phyloP scores from a whole-genome alignment of 2,329 filamentous ascomycete genomes.

The Fusarium sarcochroum region DNA sequence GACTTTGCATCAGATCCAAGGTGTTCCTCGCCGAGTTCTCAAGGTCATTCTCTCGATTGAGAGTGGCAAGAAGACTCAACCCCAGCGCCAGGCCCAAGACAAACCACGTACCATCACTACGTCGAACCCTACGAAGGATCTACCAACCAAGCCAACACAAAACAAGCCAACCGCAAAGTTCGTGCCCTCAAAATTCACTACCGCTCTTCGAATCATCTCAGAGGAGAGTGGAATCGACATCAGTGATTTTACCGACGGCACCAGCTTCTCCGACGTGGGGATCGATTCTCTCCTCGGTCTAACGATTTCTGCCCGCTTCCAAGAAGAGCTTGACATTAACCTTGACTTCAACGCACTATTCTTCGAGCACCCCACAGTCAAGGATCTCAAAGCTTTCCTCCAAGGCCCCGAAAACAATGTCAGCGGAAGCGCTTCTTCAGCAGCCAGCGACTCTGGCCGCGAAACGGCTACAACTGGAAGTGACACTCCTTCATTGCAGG shows the following conservation, averaged over 20 bases:
- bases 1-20: constrained; percentile 31
- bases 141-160: accelerated
- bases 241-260: constrained; percentile 67
- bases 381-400: constrained; percentile 62
- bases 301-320: constrained; percentile 69
- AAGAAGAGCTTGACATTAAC: constrained; percentile 70
- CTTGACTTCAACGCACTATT: constrained; percentile 66
- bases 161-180: background rate
- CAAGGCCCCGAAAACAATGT: constrained; percentile 16
- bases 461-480: constrained; percentile 6
- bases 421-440: constrained; percentile 26
- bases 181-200: constrained; percentile 9
- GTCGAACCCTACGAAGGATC: accelerated
- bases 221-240: constrained; percentile 41
- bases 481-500: constrained; percentile 11
- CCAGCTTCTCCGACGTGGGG: constrained; percentile 69
- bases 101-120: background rate
- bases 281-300: constrained; percentile 74
- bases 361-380: constrained; percentile 67
- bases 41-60: constrained; percentile 39
- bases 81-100: constrained; percentile 17
- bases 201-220: constrained; percentile 28
- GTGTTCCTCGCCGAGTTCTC: constrained; percentile 38
- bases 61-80: constrained; percentile 32
- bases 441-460: constrained; percentile 26